Percentiles rank a stretch among this genome's conserved stretches.
Evolutionary conservation across 2,329 filamentous ascomycete genomes (phyloP).

Genomic region (Fusarium ramigenum): DNA sequence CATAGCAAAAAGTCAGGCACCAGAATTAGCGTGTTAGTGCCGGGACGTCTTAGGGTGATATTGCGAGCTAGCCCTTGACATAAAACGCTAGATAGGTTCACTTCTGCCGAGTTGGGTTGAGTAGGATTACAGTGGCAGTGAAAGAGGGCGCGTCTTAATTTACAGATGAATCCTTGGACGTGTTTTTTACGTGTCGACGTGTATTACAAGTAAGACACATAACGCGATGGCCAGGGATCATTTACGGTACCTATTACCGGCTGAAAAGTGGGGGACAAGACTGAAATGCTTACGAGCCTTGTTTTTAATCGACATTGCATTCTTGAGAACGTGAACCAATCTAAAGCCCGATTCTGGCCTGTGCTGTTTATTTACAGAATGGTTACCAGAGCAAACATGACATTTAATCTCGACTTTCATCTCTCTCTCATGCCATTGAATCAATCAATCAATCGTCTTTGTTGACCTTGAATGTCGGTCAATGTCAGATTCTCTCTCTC

Average conservation of each 20-base stretch:
- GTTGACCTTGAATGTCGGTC: not conserved
- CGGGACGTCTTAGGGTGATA: conserved; percentile 4
- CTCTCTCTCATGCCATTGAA: not conserved
- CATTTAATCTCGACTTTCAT: not conserved
- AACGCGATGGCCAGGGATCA: not conserved
- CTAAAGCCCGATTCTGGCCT: conserved; percentile 22
- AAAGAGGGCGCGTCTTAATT: conserved; percentile 1
- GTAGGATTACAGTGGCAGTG: not conserved
- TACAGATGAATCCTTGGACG: not conserved
- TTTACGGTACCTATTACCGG: conserved; percentile 6
- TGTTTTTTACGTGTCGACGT: not conserved
- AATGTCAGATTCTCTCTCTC: not conserved
- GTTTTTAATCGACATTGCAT: conserved; percentile 3
- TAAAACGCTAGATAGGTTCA: not conserved
- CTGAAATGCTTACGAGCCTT: not conserved
- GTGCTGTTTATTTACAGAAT: conserved; percentile 26
- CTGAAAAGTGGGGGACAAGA: conserved; percentile 20
- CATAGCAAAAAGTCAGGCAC: conserved; percentile 30
- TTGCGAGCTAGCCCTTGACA: not conserved
- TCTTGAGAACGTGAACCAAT: not conserved
- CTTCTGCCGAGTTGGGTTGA: not conserved
- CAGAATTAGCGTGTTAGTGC: conserved; percentile 32
- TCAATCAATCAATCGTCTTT: not conserved
- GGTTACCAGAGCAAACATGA: conserved; percentile 15
- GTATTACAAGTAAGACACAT: not conserved